phyloP scores from a whole-genome alignment of 148 eudicot species.

The Gaultheria prostrata region DNA sequence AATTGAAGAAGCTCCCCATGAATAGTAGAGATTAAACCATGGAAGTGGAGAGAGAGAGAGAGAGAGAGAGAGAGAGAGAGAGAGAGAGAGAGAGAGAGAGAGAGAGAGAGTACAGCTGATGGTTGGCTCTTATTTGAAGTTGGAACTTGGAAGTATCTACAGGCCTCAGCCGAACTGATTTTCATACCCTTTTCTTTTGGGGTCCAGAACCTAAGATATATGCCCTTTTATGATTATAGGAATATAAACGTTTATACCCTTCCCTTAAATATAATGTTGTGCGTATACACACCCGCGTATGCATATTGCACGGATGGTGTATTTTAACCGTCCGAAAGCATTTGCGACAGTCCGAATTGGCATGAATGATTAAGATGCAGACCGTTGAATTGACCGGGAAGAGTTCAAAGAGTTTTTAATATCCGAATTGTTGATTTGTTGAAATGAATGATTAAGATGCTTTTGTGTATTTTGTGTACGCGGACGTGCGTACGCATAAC shows the following conservation, averaged over 20 bases:
- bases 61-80: too few relatives aligned
- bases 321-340: too few relatives aligned
- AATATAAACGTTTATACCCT: neutral
- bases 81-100: neutral
- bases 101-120: neutral
- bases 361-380: too few relatives aligned
- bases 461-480: too few relatives aligned
- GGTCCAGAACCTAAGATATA: neutral
- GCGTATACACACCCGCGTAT: too few relatives aligned
- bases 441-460: too few relatives aligned
- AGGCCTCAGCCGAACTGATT: neutral
- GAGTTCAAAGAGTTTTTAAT: too few relatives aligned
- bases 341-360: too few relatives aligned
- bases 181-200: neutral
- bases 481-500: too few relatives aligned
- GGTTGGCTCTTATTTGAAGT: slow-evolving; percentile 10
- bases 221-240: neutral
- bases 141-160: neutral
- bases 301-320: too few relatives aligned
- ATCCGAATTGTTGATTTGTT: too few relatives aligned
- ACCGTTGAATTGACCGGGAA: too few relatives aligned
- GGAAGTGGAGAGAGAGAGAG: neutral
- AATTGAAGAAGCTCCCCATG: neutral
- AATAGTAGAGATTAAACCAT: neutral
- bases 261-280: neutral